Percentiles rank a stretch among this genome's conserved stretches.
phyloP scores from a whole-genome alignment of 2,329 filamentous ascomycete genomes.

The Aureobasidium sp. region DNA sequence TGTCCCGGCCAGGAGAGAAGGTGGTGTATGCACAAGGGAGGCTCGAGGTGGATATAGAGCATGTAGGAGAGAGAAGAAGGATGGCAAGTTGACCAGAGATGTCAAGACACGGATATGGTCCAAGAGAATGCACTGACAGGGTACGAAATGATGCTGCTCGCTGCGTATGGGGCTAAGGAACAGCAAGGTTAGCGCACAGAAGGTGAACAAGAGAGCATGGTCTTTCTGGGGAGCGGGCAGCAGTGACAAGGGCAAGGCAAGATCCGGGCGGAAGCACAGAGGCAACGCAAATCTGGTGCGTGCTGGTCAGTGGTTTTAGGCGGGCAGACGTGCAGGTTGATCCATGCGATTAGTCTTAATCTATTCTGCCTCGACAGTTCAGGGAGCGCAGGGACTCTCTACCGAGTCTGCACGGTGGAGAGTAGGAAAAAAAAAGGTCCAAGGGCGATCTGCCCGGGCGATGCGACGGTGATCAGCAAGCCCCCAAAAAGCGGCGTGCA shows the following conservation, averaged over 20 bases:
- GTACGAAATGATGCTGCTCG: conserved; percentile 17
- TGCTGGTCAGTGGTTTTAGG: conserved; percentile 17
- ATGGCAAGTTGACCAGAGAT: neutral
- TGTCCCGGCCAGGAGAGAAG: conserved; percentile 2
- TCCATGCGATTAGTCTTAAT: conserved; percentile 18
- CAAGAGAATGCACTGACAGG: conserved; percentile 16
- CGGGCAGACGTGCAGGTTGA: conserved; percentile 18
- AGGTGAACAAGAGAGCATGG: conserved; percentile 9
- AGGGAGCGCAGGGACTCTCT: conserved; percentile 17
- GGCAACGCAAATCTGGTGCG: conserved; percentile 18
- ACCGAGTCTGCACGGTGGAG: conserved; percentile 8
- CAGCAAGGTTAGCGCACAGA: conserved; percentile 15
- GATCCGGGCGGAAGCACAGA: conserved; percentile 17
- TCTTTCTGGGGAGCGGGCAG: conserved; percentile 13
- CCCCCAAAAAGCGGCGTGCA: conserved; percentile 16
- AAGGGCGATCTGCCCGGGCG: conserved; percentile 18
- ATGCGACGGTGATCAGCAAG: conserved; percentile 19
- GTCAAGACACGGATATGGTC: neutral
- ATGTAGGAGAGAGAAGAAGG: conserved; percentile 3
- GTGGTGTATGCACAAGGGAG: neutral
- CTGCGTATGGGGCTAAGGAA: conserved; percentile 15
- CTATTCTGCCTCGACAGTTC: conserved; percentile 17
- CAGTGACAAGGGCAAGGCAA: conserved; percentile 12
- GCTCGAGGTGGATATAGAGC: neutral
- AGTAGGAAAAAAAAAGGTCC: conserved; percentile 10